Evolutionary conservation across 306 rosid species (phyloP), one percentile per base, ranked within the genome.

Genomic region (Gillenia trifoliata): DNA sequence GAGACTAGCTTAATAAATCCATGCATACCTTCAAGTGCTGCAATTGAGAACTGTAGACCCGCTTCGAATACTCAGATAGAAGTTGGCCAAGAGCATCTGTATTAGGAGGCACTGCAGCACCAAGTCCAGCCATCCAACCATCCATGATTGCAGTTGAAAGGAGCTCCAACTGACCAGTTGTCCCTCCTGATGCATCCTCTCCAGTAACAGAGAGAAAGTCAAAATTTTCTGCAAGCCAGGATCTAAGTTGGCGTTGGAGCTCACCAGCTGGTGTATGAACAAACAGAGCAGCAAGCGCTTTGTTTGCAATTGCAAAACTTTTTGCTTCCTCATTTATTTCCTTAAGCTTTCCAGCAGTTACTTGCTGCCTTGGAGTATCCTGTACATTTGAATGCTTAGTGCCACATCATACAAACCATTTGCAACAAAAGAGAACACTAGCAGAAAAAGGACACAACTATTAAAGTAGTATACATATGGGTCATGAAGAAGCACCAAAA

Each of bases 81-180:
- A 94, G 91, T 87, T 91, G 96, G 74, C 98, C 98, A 78, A 91
- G 94, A 69, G 98, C 98, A 85, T 94, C 98, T 20, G 98, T 91
- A 29, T 81, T 73, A 29, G 96, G 97, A 86, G 97, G 97, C 74
- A 88, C 63, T 25, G 98, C 98, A 76, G 97, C 98, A 83, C 98
- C 96, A 74, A 94, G 96, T 77, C 97, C 98, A 68, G 96, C 98
- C 93, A 92, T 94, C 97, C 98, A 94, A 78, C 98, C 97, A 85
- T 94, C 98, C 98, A 94, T 94, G 78, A 91, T 90, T 73, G 98
- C 97, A 77, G 98, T 94, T 80, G 98, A 94, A 84, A 94, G 96
- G 81, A 94, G 98, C 86, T 94, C 98, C 87, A 94, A 82, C 84
- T 91, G 97, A 87, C 98, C 95, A 74, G 97, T 90, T 74, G 97